Conservation (phyloP, 768 basidiomycete genomes). For the Pisolithus microcarpus region DNA sequence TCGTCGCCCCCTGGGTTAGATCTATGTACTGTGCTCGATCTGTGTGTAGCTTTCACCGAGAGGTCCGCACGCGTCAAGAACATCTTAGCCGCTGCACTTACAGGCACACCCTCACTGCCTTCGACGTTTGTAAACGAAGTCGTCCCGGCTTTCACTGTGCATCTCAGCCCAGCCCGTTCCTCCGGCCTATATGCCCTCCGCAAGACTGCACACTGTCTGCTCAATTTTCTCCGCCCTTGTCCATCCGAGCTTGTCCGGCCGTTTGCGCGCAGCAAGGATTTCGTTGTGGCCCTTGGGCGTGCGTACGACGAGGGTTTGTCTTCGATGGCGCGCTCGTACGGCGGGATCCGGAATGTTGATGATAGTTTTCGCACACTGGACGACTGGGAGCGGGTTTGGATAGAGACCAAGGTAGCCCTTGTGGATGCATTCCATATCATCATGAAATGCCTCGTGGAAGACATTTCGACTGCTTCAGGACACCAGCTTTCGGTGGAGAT, state of each 20-base stretch:
- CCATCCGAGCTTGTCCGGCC: slow-evolving; percentile 42
- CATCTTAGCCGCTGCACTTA: slow-evolving; percentile 36
- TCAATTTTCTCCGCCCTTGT: slow-evolving; percentile 45
- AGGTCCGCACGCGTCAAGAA: slow-evolving; percentile 38
- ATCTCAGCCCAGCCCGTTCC: slow-evolving; percentile 37
- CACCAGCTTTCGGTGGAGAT: slow-evolving; percentile 37
- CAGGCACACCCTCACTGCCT: slow-evolving; percentile 27
- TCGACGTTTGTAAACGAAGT: slow-evolving; percentile 37
- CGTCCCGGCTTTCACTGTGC: slow-evolving; percentile 47
- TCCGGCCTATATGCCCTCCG: slow-evolving; percentile 57
- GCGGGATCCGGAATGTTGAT: slow-evolving; percentile 36
- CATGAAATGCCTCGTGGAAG: slow-evolving; percentile 41
- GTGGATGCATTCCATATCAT: slow-evolving; percentile 64
- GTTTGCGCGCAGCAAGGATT: slow-evolving; percentile 46
- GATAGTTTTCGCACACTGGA: slow-evolving; percentile 32
- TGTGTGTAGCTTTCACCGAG: slow-evolving; percentile 49
- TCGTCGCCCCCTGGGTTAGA: slow-evolving; percentile 36
- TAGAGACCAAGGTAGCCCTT: slow-evolving; percentile 66
- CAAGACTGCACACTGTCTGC: slow-evolving; percentile 53
- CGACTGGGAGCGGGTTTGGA: slow-evolving; percentile 67
- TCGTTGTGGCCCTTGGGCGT: slow-evolving; percentile 49
- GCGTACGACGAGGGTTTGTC: slow-evolving; percentile 56
- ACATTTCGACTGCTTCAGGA: slow-evolving; percentile 39
- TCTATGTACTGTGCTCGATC: slow-evolving; percentile 51
- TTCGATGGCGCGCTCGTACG: slow-evolving; percentile 51